phyloP scores from a whole-genome alignment of 768 basidiomycete species.

The Exsudoporus frostii region DNA sequence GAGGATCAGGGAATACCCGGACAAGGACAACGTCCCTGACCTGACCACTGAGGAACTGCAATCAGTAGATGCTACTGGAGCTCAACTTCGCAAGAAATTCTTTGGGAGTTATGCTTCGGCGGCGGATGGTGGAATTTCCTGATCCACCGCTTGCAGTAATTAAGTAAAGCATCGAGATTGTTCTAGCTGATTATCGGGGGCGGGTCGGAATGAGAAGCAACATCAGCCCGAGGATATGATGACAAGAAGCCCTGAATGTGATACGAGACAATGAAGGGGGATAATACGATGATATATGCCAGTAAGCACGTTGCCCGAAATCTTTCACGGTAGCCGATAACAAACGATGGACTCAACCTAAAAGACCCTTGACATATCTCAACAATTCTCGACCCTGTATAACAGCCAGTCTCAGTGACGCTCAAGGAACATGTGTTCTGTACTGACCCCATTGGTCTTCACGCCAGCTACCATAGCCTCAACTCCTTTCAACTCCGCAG shows the following conservation, averaged over 20 bases:
- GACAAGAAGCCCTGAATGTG: background rate
- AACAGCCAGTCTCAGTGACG: slow-evolving; percentile 3
- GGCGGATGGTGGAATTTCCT: background rate
- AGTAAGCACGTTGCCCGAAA: background rate
- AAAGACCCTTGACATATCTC: slow-evolving; percentile 65
- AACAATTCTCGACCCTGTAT: slow-evolving; percentile 65
- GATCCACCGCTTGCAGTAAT: background rate
- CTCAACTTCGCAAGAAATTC: background rate
- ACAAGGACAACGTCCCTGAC: slow-evolving; percentile 1
- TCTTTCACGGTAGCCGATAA: background rate
- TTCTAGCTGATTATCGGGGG: background rate
- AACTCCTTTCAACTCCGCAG: slow-evolving; percentile 44
- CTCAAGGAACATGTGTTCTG: slow-evolving; percentile 4
- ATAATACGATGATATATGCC: background rate
- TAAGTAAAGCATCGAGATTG: background rate
- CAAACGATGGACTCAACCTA: slow-evolving; percentile 42
- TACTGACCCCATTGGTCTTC: slow-evolving; percentile 68
- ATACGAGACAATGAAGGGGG: background rate
- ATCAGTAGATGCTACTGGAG: background rate
- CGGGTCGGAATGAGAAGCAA: background rate
- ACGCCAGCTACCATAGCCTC: slow-evolving; percentile 77
- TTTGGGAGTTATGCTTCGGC: background rate
- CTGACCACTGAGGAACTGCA: slow-evolving; percentile 1
- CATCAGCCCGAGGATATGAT: background rate
- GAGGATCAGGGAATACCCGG: background rate